phyloP scores from a whole-genome alignment of 192 early-diverging fungal species.

The Coemansia asiatica region DNA sequence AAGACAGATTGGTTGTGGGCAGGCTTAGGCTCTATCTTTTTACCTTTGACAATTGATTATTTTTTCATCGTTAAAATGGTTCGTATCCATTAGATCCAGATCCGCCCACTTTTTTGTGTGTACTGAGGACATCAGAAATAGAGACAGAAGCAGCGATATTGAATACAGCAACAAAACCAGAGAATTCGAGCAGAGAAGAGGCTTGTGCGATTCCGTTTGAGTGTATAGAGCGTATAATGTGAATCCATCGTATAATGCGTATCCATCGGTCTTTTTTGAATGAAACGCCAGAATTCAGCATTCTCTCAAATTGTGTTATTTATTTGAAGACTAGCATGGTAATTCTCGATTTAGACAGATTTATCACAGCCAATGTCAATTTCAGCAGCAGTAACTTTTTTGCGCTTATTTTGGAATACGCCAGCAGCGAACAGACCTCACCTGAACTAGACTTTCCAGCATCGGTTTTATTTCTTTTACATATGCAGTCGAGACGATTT shows the following conservation, averaged over 20 bases:
- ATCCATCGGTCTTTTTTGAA: background rate
- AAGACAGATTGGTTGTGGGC: slow-evolving; percentile 1
- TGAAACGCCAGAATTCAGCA: background rate
- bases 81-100: slow-evolving; percentile 48
- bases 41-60: slow-evolving; percentile 22
- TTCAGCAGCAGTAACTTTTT: no score
- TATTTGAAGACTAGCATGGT: no score
- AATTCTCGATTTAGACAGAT: no score
- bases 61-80: slow-evolving; percentile 39
- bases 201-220: background rate
- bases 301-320: background rate
- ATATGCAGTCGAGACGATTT: no score
- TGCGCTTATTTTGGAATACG: no score
- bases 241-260: background rate
- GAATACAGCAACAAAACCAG: no score
- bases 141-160: slow-evolving; percentile 2
- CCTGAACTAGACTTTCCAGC: no score
- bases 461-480: no score
- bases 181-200: background rate
- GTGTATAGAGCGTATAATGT: background rate
- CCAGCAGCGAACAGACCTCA: no score
- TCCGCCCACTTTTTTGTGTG: background rate
- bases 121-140: background rate
- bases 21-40: slow-evolving; percentile 16
- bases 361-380: no score